These are phyloP conservation scores for Nephromyces sp. DNA, from an alignment of 169 alveolate genomes.

Conservation along the genomic window DNA sequence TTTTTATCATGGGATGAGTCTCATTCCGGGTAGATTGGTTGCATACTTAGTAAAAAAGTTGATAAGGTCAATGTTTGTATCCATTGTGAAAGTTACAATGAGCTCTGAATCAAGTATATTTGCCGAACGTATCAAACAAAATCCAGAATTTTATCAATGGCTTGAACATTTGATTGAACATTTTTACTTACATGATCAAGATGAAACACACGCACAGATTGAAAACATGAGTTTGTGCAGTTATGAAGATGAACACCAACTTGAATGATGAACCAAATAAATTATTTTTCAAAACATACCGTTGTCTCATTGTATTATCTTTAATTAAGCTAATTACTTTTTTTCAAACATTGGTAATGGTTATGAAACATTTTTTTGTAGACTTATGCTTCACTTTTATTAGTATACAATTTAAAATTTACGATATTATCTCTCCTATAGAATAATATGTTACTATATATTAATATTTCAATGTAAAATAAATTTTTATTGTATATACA, in stretches of 20 bases:
- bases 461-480: too few relatives aligned
- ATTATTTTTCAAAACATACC: too few relatives aligned
- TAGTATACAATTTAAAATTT: too few relatives aligned
- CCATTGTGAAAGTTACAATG: constrained; percentile 39
- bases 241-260: constrained; percentile 8
- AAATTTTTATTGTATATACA: too few relatives aligned
- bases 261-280: too few relatives aligned
- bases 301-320: too few relatives aligned
- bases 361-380: too few relatives aligned
- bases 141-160: constrained; percentile 45
- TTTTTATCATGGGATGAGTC: constrained; percentile 40
- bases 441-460: too few relatives aligned
- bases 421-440: too few relatives aligned
- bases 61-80: constrained; percentile 44
- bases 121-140: constrained; percentile 17
- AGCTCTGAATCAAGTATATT: constrained; percentile 26
- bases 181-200: background rate
- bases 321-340: too few relatives aligned
- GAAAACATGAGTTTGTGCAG: constrained; percentile 10
- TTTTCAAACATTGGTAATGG: too few relatives aligned
- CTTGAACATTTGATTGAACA: background rate
- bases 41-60: constrained; percentile 43
- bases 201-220: background rate
- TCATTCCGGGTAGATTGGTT: constrained; percentile 41
- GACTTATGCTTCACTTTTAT: too few relatives aligned